Evolutionary conservation across 192 early-diverging fungal genomes (phyloP).

Genomic region (Chytriomyces hyalinus): DNA sequence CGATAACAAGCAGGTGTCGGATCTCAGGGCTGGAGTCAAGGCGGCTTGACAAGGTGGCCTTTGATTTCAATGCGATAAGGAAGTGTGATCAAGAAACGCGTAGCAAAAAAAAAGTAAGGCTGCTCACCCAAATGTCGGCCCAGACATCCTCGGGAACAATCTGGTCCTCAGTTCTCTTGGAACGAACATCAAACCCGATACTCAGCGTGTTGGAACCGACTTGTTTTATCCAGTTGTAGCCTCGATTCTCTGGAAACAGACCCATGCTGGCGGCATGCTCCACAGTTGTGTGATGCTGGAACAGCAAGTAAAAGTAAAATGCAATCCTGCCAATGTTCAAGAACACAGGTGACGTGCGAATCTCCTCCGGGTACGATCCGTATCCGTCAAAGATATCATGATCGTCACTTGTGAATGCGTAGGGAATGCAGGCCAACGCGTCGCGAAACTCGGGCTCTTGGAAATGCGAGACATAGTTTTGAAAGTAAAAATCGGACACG

Average conservation of each 20-base stretch:
- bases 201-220: conserved; percentile 11
- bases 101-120: conserved; percentile 34
- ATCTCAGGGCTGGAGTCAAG: not conserved
- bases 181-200: conserved; percentile 23
- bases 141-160: conserved; percentile 58
- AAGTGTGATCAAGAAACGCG: no score
- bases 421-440: conserved; percentile 77
- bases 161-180: conserved; percentile 25
- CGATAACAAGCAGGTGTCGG: conserved; percentile 22
- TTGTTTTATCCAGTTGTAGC: conserved; percentile 28
- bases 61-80: no score
- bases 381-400: conserved; percentile 88
- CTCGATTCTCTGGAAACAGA: not conserved
- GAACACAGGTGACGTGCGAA: conserved; percentile 73
- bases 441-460: conserved; percentile 53
- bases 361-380: conserved; percentile 79
- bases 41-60: not conserved
- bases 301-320: conserved; percentile 78
- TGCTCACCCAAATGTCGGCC: conserved; percentile 46
- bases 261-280: conserved; percentile 42
- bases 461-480: conserved; percentile 70
- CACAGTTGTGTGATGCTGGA: conserved; percentile 80
- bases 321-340: conserved; percentile 75
- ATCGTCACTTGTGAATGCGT: conserved; percentile 81
- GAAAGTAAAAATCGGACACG: conserved; percentile 73